Evolutionary conservation across 1,284 basidiomycete genomes (phyloP), one percentile per base, ranked within the genome.

Genomic region (Cutaneotrichosporon cyanovorans): DNA sequence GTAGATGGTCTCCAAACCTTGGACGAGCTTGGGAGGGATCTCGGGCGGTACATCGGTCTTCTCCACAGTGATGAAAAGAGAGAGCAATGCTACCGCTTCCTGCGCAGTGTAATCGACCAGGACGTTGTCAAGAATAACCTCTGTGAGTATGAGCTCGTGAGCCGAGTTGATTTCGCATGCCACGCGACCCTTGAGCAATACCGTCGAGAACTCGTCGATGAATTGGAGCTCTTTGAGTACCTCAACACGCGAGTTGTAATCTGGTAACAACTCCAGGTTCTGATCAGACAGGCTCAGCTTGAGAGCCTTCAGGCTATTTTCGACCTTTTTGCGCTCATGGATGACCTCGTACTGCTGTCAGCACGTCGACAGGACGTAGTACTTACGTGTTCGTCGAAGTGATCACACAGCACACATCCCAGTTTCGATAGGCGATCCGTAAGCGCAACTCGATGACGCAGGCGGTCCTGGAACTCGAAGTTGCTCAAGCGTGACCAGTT

Each of bases 141-240:
- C 95, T 1, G 95, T 98, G 36, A 98, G 76, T 32, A 98, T 82
- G 21, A 99, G 83, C 63, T 95, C 91, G 59, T 91, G 91, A 4
- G 86, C 89, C 5, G 92, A 96, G 69, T 98, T 98, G 69, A 99
- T 96, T 88, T 98, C 95, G 75, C 95, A 98, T 18, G 95, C 95
- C 10, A 98, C 95, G 38, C 95, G 81, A 11, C 95, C 95, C 67
- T 99, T 99, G 50, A 98, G 78, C 20, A 91, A 78, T 1, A 99
- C 92, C 0, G 91, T 97, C 25, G 87, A 84, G 58, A 93, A 87
- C 39, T 90, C 85, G 65, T 95, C 85, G 59, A 96, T 87, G 67
- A 95, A 93, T 53, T 86, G 82, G 20, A 99, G 78, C 44, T 87
- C 85, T 63, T 93, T 85, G 38, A 99, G 77, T 1, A 98, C 93